phyloP scores from a whole-genome alignment of 352 stramenopile species.

The Phytopythium litorale region DNA sequence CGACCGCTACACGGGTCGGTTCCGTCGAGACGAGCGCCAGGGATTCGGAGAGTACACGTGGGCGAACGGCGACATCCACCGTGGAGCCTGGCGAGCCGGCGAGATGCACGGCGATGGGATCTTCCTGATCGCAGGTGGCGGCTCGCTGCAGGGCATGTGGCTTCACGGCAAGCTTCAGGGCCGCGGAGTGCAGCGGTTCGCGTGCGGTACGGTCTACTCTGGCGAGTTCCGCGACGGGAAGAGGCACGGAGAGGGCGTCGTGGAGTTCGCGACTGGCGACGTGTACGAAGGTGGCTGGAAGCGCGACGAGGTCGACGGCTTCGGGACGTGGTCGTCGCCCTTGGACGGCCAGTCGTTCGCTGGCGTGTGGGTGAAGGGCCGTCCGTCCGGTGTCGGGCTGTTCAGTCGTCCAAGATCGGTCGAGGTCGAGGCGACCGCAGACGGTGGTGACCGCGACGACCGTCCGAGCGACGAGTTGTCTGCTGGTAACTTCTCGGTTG shows the following conservation, averaged over 20 bases:
- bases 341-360: constrained; percentile 37
- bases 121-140: constrained; percentile 29
- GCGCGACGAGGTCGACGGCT: constrained; percentile 44
- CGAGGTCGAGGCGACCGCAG: constrained; percentile 18
- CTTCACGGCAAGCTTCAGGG: constrained; percentile 35
- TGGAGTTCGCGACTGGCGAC: constrained; percentile 55
- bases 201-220: constrained; percentile 54
- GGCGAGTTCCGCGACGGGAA: constrained; percentile 42
- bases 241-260: constrained; percentile 49
- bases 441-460: constrained; percentile 8
- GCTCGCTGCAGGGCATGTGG: constrained; percentile 48
- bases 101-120: constrained; percentile 67
- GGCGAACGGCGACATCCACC: constrained; percentile 61
- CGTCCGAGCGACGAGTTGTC: not conserved
- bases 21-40: constrained; percentile 50
- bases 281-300: constrained; percentile 69
- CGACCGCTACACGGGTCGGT: constrained; percentile 68
- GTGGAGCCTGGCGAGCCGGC: constrained; percentile 51
- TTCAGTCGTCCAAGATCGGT: constrained; percentile 31
- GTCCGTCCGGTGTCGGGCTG: constrained; percentile 47
- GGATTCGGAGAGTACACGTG: constrained; percentile 71
- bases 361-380: constrained; percentile 50
- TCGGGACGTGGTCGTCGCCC: constrained; percentile 53
- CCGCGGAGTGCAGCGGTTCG: constrained; percentile 43
- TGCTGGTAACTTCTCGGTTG: constrained; percentile 18